Conservation (phyloP, 495 filamentous ascomycete genomes). For the Usnea hakonensis region DNA sequence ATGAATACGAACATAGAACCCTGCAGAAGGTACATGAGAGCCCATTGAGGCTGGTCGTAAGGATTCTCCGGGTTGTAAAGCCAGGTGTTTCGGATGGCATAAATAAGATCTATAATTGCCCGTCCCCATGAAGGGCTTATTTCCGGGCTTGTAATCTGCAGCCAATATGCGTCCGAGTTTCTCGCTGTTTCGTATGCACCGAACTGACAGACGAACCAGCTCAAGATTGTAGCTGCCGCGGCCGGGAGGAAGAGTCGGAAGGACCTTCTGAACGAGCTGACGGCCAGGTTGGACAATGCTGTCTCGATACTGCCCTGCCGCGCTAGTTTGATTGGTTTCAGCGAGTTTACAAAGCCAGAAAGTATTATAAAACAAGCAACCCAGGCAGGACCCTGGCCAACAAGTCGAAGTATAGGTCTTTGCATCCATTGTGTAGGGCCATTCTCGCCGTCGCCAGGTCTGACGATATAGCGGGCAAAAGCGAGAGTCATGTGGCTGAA, state of each 20-base stretch:
- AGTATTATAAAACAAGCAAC: constrained; percentile 45
- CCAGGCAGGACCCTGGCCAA: constrained; percentile 48
- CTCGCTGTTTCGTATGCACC: constrained; percentile 26
- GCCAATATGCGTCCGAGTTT: constrained; percentile 27
- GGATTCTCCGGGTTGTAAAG: constrained; percentile 23
- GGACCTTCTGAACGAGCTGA: constrained; percentile 25
- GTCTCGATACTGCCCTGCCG: constrained; percentile 20
- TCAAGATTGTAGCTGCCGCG: constrained; percentile 23
- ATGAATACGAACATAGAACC: constrained; percentile 28
- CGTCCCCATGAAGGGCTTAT: constrained; percentile 23
- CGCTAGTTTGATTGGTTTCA: constrained; percentile 26
- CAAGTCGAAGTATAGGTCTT: constrained; percentile 46
- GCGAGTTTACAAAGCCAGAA: constrained; percentile 25
- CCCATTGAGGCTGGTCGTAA: constrained; percentile 33
- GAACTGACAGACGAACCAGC: constrained; percentile 29
- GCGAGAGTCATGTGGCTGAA: constrained; percentile 47
- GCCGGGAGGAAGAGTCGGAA: constrained; percentile 27
- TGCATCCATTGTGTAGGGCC: constrained; percentile 39
- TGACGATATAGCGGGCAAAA: constrained; percentile 46
- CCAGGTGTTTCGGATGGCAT: constrained; percentile 25
- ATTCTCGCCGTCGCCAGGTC: constrained; percentile 34
- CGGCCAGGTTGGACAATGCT: constrained; percentile 26
- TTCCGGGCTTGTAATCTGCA: constrained; percentile 26
- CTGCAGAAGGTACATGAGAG: constrained; percentile 25
- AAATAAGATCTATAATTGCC: constrained; percentile 25